Evolutionary conservation across 495 filamentous ascomycete species (phyloP).

Genomic region (Hypoxylon lenormandii): DNA sequence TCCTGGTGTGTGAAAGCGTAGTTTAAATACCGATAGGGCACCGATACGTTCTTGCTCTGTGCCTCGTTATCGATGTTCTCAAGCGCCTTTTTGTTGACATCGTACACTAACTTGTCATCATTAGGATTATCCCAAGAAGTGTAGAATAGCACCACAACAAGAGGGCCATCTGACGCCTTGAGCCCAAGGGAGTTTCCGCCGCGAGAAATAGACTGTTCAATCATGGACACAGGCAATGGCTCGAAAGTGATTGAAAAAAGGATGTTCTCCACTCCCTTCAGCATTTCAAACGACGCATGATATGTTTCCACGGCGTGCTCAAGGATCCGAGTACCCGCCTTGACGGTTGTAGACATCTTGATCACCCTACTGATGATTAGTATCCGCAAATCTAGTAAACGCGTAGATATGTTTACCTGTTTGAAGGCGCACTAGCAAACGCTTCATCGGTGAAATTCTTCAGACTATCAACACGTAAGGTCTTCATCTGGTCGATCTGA

Average conservation of each 20-base stretch:
- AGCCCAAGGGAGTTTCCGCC: slow-evolving; percentile 53
- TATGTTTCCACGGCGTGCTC: neutral
- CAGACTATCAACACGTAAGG: neutral
- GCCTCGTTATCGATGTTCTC: neutral
- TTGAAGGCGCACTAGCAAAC: neutral
- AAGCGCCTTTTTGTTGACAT: neutral
- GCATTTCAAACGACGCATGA: neutral
- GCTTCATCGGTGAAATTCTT: neutral
- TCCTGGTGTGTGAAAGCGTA: slow-evolving; percentile 1
- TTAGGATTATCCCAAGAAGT: slow-evolving; percentile 2
- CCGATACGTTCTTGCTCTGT: neutral
- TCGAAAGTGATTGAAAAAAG: neutral
- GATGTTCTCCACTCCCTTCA: neutral
- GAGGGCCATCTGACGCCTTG: slow-evolving; percentile 39
- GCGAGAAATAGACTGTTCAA: neutral
- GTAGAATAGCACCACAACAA: slow-evolving; percentile 7
- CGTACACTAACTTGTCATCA: neutral
- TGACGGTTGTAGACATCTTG: neutral
- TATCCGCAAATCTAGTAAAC: neutral
- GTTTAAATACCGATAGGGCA: neutral
- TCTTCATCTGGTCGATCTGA: neutral
- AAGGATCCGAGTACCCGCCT: neutral
- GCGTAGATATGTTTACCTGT: neutral
- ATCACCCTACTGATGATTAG: neutral
- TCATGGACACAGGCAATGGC: neutral